phyloP scores from a whole-genome alignment of 2,329 filamentous ascomycete genomes.

The Aspergillus fijiensis region DNA sequence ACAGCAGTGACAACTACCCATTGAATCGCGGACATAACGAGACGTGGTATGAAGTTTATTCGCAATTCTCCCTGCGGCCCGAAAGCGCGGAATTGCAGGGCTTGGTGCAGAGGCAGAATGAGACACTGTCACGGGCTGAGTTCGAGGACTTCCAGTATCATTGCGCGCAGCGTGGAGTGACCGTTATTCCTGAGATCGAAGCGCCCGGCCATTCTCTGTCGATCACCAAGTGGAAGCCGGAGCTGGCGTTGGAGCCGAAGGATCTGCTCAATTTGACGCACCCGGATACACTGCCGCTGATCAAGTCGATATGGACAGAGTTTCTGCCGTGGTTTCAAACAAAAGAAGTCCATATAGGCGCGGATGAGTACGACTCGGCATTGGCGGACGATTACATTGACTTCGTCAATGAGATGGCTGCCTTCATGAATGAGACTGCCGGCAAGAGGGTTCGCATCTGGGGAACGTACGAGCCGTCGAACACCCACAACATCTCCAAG shows the following conservation, averaged over 20 bases:
- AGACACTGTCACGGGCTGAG: constrained; percentile 54
- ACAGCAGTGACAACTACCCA: constrained; percentile 59
- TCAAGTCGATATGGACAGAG: constrained; percentile 55
- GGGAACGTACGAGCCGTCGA: constrained; percentile 55
- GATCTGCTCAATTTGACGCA: constrained; percentile 58
- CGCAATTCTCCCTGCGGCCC: constrained; percentile 56
- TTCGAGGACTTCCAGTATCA: constrained; percentile 54
- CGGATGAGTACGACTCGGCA: constrained; percentile 54
- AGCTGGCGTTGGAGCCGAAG: constrained; percentile 51
- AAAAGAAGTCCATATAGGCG: constrained; percentile 57
- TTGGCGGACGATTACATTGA: constrained; percentile 51
- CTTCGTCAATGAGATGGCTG: constrained; percentile 55
- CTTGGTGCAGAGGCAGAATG: constrained; percentile 53
- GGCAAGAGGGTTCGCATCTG: constrained; percentile 55
- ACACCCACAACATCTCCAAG: constrained; percentile 39
- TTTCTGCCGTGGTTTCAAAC: constrained; percentile 58
- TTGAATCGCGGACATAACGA: constrained; percentile 50
- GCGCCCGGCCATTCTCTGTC: constrained; percentile 58
- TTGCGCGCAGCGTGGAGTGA: constrained; percentile 57
- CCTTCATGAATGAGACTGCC: constrained; percentile 44
- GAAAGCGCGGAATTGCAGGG: constrained; percentile 50
- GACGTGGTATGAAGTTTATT: constrained; percentile 52
- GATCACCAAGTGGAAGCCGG: constrained; percentile 60
- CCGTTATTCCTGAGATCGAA: constrained; percentile 61
- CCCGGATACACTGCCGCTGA: constrained; percentile 54